Percentiles rank a stretch among this genome's conserved stretches.
Conservation (phyloP, 192 early-diverging fungal species). For the Umbelopsis isabellina region DNA sequence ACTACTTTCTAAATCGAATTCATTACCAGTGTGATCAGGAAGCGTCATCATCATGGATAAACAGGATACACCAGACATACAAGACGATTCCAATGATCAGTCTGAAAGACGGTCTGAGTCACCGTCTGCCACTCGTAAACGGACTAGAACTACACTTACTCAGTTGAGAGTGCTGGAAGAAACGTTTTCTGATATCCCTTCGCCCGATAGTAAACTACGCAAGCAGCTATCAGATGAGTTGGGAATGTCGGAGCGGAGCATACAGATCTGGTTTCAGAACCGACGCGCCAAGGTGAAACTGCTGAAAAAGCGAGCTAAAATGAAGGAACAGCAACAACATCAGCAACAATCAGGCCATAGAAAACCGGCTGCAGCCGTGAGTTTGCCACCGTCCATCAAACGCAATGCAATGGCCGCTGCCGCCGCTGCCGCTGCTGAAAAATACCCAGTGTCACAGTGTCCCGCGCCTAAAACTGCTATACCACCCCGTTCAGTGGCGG, state of each 20-base stretch:
- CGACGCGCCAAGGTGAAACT: slow-evolving; percentile 74
- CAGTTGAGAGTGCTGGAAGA: slow-evolving; percentile 65
- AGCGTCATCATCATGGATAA: background rate
- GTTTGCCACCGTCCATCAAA: slow-evolving; percentile 1
- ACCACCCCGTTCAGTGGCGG: slow-evolving; percentile 4
- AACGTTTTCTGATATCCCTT: slow-evolving; percentile 64
- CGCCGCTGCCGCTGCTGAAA: background rate
- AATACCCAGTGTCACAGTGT: background rate
- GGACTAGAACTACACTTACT: slow-evolving; percentile 64
- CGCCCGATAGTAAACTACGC: slow-evolving; percentile 64
- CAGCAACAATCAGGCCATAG: background rate
- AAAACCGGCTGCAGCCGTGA: background rate
- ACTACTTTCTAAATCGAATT: background rate
- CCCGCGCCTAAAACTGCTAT: background rate
- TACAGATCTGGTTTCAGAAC: slow-evolving; percentile 87
- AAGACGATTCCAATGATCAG: background rate
- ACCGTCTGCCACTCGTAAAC: slow-evolving; percentile 29
- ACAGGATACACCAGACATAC: background rate
- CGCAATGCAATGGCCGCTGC: background rate
- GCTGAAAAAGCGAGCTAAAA: slow-evolving; percentile 37
- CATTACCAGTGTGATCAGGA: too few relatives aligned
- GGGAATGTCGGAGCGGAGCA: slow-evolving; percentile 68
- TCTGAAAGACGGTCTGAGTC: background rate
- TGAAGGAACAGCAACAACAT: slow-evolving; percentile 34
- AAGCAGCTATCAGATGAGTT: slow-evolving; percentile 64